Base-by-base conservation (phyloP, 352 stramenopile genomes). In the Phytophthora foliorum region DNA sequence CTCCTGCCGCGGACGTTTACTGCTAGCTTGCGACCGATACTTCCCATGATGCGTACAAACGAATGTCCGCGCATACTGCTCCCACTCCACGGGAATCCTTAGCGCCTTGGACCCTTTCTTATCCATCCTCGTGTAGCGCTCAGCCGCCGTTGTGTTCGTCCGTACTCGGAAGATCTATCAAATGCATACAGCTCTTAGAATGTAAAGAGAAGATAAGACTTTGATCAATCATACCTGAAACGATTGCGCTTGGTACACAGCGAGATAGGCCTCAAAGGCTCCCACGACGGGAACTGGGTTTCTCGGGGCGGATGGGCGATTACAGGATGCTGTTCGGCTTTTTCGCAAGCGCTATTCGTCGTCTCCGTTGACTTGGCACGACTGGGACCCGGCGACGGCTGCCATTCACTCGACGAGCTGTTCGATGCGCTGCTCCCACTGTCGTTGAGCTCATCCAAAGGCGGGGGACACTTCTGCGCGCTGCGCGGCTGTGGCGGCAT, bases 161-260 rank as follows among this genome's bases (percentile, higher is more conserved):
- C 38, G 4, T 27, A 29, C 45, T 11, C 22, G 31, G 19, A 66
- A 90, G 9, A 81, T 8, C 39, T 46, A 3, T 14, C 39, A 46
- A n/a, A 24, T 13, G 19, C 17, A 46, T 22, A 25, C 6, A 13
- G 8, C 8, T 1, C 0, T 46, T 11, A 25, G 6, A 46, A 46
- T 46, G n/a, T 29, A n/a, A n/a, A n/a, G n/a, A n/a, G n/a, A n/a
- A n/a, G n/a, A n/a, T n/a, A n/a, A n/a, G n/a, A n/a, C n/a, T n/a
- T n/a, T n/a, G n/a, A n/a, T n/a, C 5, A 22, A 44, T 22, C 17
- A 10, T 44, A 46, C 39, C 39, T 46, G 39, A 17, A 25, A 46
- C 1, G 39, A 46, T 19, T 46, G 17, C 4, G 39, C 39, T 46
- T 46, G 39, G 25, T 46, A 25, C 16, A 22, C 39, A 16, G 3